Percentiles rank a stretch among this genome's conserved stretches.
These are phyloP conservation scores for Breynia disticha DNA, from an alignment of 441 rosid species.

Conservation along the genomic window DNA sequence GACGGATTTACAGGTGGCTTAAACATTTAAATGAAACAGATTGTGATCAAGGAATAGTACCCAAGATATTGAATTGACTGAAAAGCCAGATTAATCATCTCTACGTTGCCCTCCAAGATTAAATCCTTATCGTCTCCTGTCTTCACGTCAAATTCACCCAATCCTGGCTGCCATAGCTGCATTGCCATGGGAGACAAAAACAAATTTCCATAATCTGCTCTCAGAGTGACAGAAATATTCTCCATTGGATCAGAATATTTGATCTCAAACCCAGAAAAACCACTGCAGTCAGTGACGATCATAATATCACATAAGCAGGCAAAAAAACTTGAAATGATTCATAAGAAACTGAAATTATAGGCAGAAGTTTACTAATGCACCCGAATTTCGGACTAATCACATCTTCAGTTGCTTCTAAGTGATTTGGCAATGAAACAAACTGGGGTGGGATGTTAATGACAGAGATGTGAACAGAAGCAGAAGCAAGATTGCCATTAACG, in stretches of 20 bases:
- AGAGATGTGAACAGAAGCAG: constrained; percentile 44
- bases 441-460: constrained; percentile 73
- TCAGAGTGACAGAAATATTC: constrained; percentile 55
- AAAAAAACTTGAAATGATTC: neutral
- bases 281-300: constrained; percentile 27
- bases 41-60: constrained; percentile 27
- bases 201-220: constrained; percentile 47
- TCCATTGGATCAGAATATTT: constrained; percentile 53
- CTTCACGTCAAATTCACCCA: constrained; percentile 36
- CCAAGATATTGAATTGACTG: constrained; percentile 72
- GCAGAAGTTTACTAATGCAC: constrained; percentile 17
- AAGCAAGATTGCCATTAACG: constrained; percentile 52
- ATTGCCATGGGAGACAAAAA: constrained; percentile 47
- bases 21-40: neutral
- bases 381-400: constrained; percentile 54
- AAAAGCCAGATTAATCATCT: constrained; percentile 58
- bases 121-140: constrained; percentile 33
- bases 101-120: constrained; percentile 49
- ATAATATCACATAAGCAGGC: neutral
- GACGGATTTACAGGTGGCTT: neutral
- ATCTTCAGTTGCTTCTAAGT: constrained; percentile 71
- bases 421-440: constrained; percentile 51
- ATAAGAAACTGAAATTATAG: neutral
- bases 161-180: constrained; percentile 54
- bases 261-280: constrained; percentile 60